Conservation (phyloP, 148 eudicot species). For the Linanthus parryae region DNA sequence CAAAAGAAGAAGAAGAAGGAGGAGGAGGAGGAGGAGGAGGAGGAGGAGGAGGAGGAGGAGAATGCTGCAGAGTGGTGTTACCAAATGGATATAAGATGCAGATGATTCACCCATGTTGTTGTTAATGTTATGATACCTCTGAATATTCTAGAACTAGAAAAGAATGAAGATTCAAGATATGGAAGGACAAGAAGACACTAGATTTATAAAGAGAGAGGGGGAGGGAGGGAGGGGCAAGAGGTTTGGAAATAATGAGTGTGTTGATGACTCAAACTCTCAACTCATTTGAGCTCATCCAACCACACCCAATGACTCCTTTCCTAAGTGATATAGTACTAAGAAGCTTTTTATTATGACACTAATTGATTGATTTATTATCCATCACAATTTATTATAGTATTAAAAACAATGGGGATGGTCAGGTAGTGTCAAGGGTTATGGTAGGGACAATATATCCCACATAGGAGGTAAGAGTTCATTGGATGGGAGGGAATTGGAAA, state of each 20-base stretch:
- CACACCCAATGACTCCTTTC: too few relatives aligned
- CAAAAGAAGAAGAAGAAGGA: background rate
- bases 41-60: background rate
- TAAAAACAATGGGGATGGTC: too few relatives aligned
- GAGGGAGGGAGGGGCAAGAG: background rate
- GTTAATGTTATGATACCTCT: background rate
- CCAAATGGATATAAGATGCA: slow-evolving; percentile 28
- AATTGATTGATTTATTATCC: too few relatives aligned
- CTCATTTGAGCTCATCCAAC: too few relatives aligned
- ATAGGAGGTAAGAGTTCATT: slow-evolving; percentile 28
- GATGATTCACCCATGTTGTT: slow-evolving; percentile 28
- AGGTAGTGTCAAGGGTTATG: slow-evolving; percentile 11
- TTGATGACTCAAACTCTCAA: too few relatives aligned
- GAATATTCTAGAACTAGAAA: background rate
- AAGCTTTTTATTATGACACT: too few relatives aligned
- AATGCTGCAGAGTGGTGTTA: slow-evolving; percentile 1
- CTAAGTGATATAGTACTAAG: too few relatives aligned
- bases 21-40: too few relatives aligned
- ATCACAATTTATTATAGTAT: background rate
- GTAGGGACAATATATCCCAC: slow-evolving; percentile 29
- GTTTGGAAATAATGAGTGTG: too few relatives aligned
- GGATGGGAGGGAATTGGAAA: slow-evolving; percentile 31
- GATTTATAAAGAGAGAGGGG: slow-evolving; percentile 11
- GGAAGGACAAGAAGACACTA: background rate
- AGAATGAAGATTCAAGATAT: background rate